Evolutionary conservation across 2,329 filamentous ascomycete species (phyloP).

Genomic region (Arachnopeziza araneosa): DNA sequence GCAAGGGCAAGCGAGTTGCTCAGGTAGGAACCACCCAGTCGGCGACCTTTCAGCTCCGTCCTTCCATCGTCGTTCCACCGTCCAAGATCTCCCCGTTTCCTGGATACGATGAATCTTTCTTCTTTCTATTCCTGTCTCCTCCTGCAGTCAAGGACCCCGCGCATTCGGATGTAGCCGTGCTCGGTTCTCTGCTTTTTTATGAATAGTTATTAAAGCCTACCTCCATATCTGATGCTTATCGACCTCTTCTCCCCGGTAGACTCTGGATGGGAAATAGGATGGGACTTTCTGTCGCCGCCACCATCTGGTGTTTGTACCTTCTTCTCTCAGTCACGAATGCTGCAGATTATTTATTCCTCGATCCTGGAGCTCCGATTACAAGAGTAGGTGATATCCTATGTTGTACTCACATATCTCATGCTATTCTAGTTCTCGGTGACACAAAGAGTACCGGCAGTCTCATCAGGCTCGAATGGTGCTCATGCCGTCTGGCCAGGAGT

Average conservation of each 20-base stretch:
- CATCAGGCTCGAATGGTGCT: conserved; percentile 6
- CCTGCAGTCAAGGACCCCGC: not conserved
- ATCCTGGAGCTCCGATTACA: conserved; percentile 12
- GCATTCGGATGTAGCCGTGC: not conserved
- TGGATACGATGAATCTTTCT: not conserved
- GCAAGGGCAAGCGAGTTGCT: not conserved
- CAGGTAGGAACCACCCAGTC: not conserved
- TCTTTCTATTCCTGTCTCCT: not conserved
- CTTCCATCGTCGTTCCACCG: not conserved
- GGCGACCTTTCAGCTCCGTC: not conserved
- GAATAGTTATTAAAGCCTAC: not conserved
- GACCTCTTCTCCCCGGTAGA: not conserved
- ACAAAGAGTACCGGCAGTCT: conserved; percentile 16
- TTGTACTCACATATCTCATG: not conserved
- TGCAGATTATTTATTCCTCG: conserved; percentile 4
- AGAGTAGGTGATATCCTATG: conserved; percentile 4
- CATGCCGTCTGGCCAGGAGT: conserved; percentile 18
- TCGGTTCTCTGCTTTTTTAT: not conserved
- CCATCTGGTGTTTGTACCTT: not conserved
- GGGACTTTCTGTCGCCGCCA: not conserved
- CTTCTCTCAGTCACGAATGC: conserved; percentile 2
- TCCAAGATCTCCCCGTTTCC: not conserved
- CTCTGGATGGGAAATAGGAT: not conserved
- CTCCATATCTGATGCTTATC: not conserved
- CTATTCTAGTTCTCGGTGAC: conserved; percentile 14